A percentile compares a stretch with the other conserved stretches of the same genome.
These are phyloP conservation scores for Boechera stricta DNA, from an alignment of 345 rosid genomes.

Conservation along the genomic window DNA sequence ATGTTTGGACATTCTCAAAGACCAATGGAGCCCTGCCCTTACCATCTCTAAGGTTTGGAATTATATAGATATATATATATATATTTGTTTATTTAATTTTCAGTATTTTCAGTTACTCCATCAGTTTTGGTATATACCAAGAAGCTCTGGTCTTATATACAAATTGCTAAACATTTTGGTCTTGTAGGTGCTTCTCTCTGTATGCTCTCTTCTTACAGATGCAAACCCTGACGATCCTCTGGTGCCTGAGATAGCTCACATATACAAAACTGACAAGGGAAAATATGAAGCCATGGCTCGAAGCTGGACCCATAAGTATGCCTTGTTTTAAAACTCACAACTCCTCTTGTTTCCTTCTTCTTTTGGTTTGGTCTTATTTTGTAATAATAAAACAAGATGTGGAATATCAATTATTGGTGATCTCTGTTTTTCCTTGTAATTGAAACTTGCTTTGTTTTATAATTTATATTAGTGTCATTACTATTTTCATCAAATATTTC, in stretches of 20 bases:
- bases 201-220: conserved; percentile 72
- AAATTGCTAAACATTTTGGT: conserved; percentile 22
- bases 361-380: conserved; percentile 31
- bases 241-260: conserved; percentile 67
- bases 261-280: conserved; percentile 57
- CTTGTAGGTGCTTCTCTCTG: conserved; percentile 62
- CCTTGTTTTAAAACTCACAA: conserved; percentile 53
- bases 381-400: conserved; percentile 32
- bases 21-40: conserved; percentile 81
- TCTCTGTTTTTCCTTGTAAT: conserved; percentile 8
- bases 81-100: not conserved
- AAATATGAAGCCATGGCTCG: conserved; percentile 69
- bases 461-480: not conserved
- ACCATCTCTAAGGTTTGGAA: conserved; percentile 63
- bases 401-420: conserved; percentile 13
- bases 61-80: not conserved
- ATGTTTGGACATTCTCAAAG: conserved; percentile 69
- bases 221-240: conserved; percentile 74
- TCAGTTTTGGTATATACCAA: not conserved
- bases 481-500: conserved; percentile 6
- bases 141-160: not conserved
- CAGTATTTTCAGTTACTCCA: not conserved
- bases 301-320: conserved; percentile 74
- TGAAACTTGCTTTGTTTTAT: conserved; percentile 12
- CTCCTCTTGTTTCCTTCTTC: not conserved